Evolutionary conservation across 768 basidiomycete genomes (phyloP).

Genomic region (Trametes coccinea): DNA sequence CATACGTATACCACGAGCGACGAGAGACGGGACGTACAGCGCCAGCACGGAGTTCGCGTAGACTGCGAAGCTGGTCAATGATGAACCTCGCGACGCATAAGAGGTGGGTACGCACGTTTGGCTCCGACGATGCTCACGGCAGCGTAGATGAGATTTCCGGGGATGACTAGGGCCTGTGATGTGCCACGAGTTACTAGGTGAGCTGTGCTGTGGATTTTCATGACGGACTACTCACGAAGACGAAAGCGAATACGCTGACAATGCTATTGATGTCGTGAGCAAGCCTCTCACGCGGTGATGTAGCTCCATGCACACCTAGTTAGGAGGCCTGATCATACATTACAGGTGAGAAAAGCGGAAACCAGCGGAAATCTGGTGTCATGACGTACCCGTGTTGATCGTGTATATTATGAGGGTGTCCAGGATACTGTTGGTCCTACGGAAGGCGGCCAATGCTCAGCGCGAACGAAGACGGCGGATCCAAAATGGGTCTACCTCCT

Average conservation of each 20-base stretch:
- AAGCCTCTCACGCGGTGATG: neutral
- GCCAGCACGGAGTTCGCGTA: neutral
- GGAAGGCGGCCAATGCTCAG: neutral
- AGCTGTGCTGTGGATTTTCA: too few species aligned
- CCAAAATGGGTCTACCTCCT: neutral
- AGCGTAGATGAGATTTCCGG: conserved; percentile 5
- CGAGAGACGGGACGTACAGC: neutral
- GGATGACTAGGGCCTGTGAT: neutral
- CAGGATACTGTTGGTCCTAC: neutral
- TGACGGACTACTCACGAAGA: neutral
- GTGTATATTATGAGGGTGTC: neutral
- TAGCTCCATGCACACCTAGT: neutral
- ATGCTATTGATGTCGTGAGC: neutral
- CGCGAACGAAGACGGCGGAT: neutral
- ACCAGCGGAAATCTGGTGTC: too few species aligned
- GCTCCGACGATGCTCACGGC: neutral
- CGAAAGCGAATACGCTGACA: neutral
- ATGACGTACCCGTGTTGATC: neutral
- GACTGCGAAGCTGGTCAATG: neutral
- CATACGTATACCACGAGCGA: neutral
- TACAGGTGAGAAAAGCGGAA: too few species aligned
- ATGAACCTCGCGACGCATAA: too few species aligned
- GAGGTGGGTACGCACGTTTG: neutral
- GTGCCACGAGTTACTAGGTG: too few species aligned
- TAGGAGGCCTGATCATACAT: neutral